Base-by-base conservation (phyloP, 176 grass and related monocot genomes). In the Puya raimondii region DNA sequence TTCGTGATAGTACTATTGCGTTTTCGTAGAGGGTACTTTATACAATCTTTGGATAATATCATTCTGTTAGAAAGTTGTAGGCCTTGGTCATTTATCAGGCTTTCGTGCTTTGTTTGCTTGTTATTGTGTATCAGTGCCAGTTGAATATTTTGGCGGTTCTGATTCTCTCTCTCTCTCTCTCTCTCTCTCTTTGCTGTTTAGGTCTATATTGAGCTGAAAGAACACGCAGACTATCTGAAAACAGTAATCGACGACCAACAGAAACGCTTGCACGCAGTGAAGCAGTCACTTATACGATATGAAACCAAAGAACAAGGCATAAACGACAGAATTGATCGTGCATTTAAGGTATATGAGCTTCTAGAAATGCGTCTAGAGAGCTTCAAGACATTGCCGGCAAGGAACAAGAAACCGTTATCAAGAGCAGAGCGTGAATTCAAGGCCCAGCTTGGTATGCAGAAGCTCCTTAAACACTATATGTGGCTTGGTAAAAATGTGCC, bases 121-220 rank as follows among this genome's bases (percentile, higher is more conserved):
- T 13, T 57, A 57, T 57, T 16, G 53, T 17, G 14, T 3, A 17
- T 57, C 53, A 17, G 15, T 17, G 12, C 13, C 14, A 61, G 56
- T 61, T 61, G 21, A 10, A 16, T 61, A 61, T 18, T 10, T 20
- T 61, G n/a, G 21, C 2, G 33, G 33, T 3, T 10, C 56, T 61
- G 56, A 61, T 18, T 2, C 16, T 61, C 2, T 22, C 17, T 61
- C 17, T 20, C 2, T 20, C 15, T 9, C 20, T 59, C 26, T 27
- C 20, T 4, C 23, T 74, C 85, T 64, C 10, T 64, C 76, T 78
- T 61, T 22, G 68, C 74, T 85, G 29, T 47, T 79, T 75, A 97
- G 94, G 94, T 92, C 57, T 92, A 80, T 84, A 80, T 97, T 17
- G 94, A 97, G 75, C 86, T 97, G 65, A 93, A 87, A 73, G 86